A percentile compares a stretch with the other conserved stretches of the same genome.
Evolutionary conservation across 192 early-diverging fungal genomes (phyloP).

Genomic region (Backusella mclennaniae): DNA sequence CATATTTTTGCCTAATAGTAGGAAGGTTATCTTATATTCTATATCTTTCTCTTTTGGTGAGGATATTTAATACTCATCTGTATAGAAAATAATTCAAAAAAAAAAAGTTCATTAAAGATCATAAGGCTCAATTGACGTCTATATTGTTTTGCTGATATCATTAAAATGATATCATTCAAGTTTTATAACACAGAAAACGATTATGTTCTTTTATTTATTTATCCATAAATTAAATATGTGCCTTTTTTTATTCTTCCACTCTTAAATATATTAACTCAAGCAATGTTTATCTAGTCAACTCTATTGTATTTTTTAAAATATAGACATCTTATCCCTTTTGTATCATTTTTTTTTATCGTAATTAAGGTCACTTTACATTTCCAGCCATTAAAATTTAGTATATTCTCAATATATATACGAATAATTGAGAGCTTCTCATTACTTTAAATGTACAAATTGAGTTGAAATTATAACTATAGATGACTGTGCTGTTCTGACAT

Average conservation of each 20-base stretch:
- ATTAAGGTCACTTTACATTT: neutral
- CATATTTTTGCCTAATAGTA: too few species aligned
- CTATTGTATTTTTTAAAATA: neutral
- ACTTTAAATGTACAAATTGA: neutral
- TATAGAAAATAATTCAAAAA: neutral
- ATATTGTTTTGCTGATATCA: neutral
- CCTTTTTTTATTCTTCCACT: neutral
- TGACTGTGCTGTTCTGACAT: neutral
- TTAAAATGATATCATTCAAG: neutral
- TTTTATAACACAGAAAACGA: neutral
- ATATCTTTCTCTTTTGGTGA: too few species aligned
- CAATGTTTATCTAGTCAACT: neutral
- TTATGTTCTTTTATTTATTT: neutral
- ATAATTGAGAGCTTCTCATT: neutral
- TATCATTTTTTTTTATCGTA: neutral
- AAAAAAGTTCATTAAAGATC: neutral
- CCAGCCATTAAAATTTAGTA: neutral
- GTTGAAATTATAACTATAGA: neutral
- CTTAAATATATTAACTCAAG: neutral
- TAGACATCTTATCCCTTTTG: neutral
- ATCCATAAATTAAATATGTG: neutral
- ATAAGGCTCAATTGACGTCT: neutral
- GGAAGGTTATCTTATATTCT: too few species aligned
- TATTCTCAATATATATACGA: neutral
- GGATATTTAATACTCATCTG: neutral